Evolutionary conservation across 352 stramenopile species (phyloP).

Genomic region (Phytophthora fragariae): DNA sequence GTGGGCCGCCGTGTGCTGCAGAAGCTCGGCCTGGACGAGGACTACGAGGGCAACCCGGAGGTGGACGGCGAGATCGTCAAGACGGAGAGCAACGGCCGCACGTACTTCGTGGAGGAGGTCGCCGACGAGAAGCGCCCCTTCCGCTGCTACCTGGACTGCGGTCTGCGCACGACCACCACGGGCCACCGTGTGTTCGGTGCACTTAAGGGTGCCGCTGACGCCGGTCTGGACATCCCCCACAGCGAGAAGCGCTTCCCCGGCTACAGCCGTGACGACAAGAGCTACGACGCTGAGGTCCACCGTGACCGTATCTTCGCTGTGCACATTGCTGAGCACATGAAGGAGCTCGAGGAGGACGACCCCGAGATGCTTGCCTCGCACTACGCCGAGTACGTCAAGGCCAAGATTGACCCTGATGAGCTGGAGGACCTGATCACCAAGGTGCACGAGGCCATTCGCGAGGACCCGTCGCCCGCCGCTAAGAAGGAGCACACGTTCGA

Average conservation of each 20-base stretch:
- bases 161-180: conserved; percentile 97
- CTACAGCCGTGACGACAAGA: conserved; percentile 99
- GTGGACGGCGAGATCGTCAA: conserved; percentile 96
- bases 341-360: conserved; percentile 99
- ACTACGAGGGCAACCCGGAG: conserved; percentile 98
- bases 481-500: conserved; percentile 94
- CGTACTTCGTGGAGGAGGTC: conserved; percentile 99
- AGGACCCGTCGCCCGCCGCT: conserved; percentile 92
- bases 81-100: conserved; percentile 96
- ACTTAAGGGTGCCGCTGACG: conserved; percentile 98
- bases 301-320: conserved; percentile 98
- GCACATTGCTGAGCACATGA: conserved; percentile 99
- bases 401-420: conserved; percentile 94
- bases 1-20: conserved; percentile 96
- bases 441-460: conserved; percentile 98
- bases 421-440: conserved; percentile 93
- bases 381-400: conserved; percentile 96
- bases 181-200: conserved; percentile 99
- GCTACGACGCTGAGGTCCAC: conserved; percentile 98
- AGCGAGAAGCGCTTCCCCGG: conserved; percentile 99
- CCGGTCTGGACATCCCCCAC: conserved; percentile 99
- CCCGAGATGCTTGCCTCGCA: conserved; percentile 98
- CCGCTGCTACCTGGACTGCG: conserved; percentile 98
- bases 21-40: conserved; percentile 98
- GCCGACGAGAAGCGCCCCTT: conserved; percentile 98